Conservation (phyloP, 176 grass and related monocot genomes). For the Oryza rufipogon region DNA sequence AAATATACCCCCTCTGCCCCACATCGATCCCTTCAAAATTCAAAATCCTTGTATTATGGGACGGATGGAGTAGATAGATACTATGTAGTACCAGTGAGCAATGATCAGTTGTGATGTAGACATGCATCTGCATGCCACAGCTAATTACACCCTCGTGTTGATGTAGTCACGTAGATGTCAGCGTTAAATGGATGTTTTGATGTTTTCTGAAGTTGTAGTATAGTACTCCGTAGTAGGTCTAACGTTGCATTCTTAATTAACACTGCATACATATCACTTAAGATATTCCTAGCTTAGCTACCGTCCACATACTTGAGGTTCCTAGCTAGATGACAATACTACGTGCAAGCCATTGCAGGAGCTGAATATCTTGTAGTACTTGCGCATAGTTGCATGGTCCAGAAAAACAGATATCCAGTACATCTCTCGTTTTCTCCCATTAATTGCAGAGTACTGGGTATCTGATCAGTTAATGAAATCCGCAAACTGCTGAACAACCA, state of each 20-base stretch:
- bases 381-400: constrained; percentile 2
- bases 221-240: background rate
- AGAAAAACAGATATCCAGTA: background rate
- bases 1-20: no score
- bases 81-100: background rate
- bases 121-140: background rate
- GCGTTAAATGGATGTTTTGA: background rate
- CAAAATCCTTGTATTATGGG: no score
- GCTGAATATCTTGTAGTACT: background rate
- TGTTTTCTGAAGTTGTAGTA: background rate
- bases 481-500: background rate
- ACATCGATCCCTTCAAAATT: no score
- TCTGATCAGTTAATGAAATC: background rate
- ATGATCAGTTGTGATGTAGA: constrained; percentile 21
- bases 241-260: background rate
- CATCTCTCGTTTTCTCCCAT: background rate
- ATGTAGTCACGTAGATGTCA: background rate
- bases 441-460: background rate
- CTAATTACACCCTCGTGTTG: background rate
- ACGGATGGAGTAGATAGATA: background rate
- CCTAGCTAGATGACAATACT: background rate
- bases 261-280: background rate
- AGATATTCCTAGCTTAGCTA: background rate
- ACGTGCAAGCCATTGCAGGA: background rate
- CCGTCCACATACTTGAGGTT: background rate